Percentiles rank a stretch among this genome's conserved stretches.
Evolutionary conservation across 768 basidiomycete species (phyloP).

Genomic region (Boletales sp.): DNA sequence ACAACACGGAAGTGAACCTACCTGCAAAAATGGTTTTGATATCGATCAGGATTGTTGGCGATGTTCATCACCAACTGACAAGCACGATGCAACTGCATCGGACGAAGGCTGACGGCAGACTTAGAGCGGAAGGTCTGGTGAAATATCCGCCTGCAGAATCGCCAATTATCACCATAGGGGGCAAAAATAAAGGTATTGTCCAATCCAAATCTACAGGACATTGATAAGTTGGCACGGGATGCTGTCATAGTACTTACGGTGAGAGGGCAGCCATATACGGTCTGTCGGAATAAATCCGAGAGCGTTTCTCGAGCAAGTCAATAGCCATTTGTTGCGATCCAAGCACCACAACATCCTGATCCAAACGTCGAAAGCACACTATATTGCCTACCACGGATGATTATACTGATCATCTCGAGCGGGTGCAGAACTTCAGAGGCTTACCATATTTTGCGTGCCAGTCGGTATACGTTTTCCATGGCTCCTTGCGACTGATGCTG

Average conservation of each 20-base stretch:
- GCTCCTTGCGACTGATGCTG: neutral
- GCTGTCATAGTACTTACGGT: slow-evolving; percentile 2
- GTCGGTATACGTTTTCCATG: slow-evolving; percentile 7
- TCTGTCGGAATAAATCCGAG: slow-evolving; percentile 46
- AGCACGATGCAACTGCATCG: slow-evolving; percentile 5
- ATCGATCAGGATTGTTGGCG: neutral
- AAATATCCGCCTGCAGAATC: slow-evolving; percentile 6
- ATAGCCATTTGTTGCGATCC: slow-evolving; percentile 38
- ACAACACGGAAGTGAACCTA: neutral
- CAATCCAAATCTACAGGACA: slow-evolving; percentile 2
- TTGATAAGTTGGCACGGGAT: neutral
- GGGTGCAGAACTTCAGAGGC: neutral
- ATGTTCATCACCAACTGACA: slow-evolving; percentile 3
- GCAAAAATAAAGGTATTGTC: neutral
- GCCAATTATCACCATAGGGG: slow-evolving; percentile 13
- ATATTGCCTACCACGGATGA: slow-evolving; percentile 31
- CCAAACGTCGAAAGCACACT: slow-evolving; percentile 45
- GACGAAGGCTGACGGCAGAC: neutral
- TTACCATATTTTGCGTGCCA: slow-evolving; percentile 9
- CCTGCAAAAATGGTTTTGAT: neutral
- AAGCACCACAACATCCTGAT: slow-evolving; percentile 41
- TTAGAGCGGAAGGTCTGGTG: slow-evolving; percentile 11
- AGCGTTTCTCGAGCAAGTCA: slow-evolving; percentile 46
- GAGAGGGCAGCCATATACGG: slow-evolving; percentile 25
- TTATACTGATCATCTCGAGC: neutral